Percentiles rank a stretch among this genome's conserved stretches.
Evolutionary conservation across 2,329 filamentous ascomycete species (phyloP).

Genomic region (Alternaria burnsii): DNA sequence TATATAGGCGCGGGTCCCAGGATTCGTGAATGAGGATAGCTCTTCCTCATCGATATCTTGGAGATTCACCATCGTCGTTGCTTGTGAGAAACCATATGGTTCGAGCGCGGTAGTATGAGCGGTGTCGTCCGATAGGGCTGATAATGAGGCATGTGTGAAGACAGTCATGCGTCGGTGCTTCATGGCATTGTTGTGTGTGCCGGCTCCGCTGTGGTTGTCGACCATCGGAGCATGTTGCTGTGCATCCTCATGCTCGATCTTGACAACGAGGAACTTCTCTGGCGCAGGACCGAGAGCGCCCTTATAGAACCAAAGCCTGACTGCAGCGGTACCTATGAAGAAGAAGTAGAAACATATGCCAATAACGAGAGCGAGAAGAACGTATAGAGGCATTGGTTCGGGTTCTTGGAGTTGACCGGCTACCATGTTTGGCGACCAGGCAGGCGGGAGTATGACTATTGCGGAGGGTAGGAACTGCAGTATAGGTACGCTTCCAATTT

Average conservation of each 20-base stretch:
- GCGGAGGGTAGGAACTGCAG: background rate
- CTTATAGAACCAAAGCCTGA: conserved; percentile 39
- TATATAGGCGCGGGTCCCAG: conserved; percentile 19
- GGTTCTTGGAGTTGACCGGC: background rate
- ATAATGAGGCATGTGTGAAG: background rate
- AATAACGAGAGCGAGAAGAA: conserved; percentile 26
- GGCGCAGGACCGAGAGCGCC: conserved; percentile 31
- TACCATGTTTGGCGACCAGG: background rate
- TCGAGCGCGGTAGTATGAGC: conserved; percentile 4
- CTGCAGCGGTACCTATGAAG: conserved; percentile 29
- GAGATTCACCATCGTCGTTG: conserved; percentile 14
- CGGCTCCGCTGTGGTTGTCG: background rate
- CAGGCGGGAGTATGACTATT: background rate
- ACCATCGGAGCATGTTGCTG: background rate
- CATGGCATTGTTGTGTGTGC: background rate
- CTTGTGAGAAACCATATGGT: background rate
- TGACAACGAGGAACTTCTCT: conserved; percentile 30
- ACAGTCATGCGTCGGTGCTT: conserved; percentile 1
- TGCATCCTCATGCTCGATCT: background rate
- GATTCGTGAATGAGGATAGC: conserved; percentile 9
- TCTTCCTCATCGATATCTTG: conserved; percentile 16
- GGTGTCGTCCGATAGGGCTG: background rate
- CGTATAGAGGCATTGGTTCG: conserved; percentile 16
- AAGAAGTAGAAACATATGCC: conserved; percentile 30
- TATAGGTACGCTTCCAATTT: background rate